These are phyloP conservation scores for Backusella liffmaniae DNA, from an alignment of 192 early-diverging fungal species.

Conservation along the genomic window DNA sequence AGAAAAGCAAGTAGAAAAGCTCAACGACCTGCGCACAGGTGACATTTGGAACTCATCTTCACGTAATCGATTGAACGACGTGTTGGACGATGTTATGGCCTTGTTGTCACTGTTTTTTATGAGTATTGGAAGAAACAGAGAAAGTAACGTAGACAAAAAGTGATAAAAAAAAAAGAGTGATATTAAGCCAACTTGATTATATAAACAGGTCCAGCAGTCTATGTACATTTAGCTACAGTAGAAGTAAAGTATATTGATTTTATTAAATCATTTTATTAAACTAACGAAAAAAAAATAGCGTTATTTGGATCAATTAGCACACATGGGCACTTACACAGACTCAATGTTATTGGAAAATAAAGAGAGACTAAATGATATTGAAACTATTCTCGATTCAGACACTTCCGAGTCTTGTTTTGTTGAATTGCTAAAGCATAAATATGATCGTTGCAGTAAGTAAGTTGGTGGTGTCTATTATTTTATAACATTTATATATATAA, in stretches of 20 bases:
- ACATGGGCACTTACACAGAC: conserved; percentile 42
- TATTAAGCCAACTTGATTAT: neutral
- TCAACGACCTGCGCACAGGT: conserved; percentile 18
- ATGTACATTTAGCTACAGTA: conserved; percentile 74
- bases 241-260: conserved; percentile 46
- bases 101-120: conserved; percentile 77
- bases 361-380: conserved; percentile 57
- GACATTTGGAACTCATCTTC: conserved; percentile 18
- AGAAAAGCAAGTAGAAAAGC: conserved; percentile 47
- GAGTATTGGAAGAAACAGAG: conserved; percentile 72
- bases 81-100: conserved; percentile 75
- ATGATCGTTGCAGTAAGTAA: conserved; percentile 36
- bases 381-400: conserved; percentile 53
- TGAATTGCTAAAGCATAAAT: conserved; percentile 44
- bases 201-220: conserved; percentile 55
- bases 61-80: conserved; percentile 60
- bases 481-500: neutral
- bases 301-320: conserved; percentile 34
- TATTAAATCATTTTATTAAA: neutral
- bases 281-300: conserved; percentile 17
- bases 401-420: conserved; percentile 40
- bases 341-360: conserved; percentile 62
- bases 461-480: neutral
- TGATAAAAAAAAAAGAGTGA: neutral
- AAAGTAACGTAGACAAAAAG: conserved; percentile 37